phyloP scores from a whole-genome alignment of 2,329 filamentous ascomycete genomes.

The Alternaria ethzedia region DNA sequence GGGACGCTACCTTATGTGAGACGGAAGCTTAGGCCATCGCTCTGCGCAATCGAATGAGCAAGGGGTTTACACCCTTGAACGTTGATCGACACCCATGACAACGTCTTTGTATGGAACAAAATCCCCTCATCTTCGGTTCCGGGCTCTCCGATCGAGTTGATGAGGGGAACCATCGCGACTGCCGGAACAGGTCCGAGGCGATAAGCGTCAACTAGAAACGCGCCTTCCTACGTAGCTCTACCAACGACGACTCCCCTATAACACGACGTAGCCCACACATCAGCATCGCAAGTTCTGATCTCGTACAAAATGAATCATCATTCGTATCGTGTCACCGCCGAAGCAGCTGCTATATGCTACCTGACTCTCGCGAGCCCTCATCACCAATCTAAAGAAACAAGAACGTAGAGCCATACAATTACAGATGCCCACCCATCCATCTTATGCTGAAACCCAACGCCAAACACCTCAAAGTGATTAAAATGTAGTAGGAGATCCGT shows the following conservation, averaged over 20 bases:
- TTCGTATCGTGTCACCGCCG: background rate
- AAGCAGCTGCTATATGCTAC: background rate
- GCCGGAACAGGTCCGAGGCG: no score
- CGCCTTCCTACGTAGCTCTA: background rate
- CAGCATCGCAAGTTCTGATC: background rate
- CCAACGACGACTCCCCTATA: background rate
- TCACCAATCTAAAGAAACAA: background rate
- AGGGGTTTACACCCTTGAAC: background rate
- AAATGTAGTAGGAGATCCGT: conserved; percentile 1
- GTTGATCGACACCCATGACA: background rate
- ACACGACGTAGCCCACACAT: background rate
- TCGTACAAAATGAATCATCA: background rate
- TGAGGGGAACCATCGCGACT: background rate
- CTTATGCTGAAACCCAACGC: conserved; percentile 4
- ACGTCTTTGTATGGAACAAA: background rate
- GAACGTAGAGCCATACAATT: conserved; percentile 1
- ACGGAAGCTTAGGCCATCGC: background rate
- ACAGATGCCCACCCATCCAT: conserved; percentile 11
- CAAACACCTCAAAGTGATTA: background rate
- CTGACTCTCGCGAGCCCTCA: conserved; percentile 8
- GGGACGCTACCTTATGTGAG: background rate
- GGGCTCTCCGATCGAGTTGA: background rate
- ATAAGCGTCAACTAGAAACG: background rate
- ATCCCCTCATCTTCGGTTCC: background rate
- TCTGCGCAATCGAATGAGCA: background rate